A percentile compares a stretch with the other conserved stretches of the same genome.
These are phyloP conservation scores for Plectosphaerella cucumerina DNA, from an alignment of 2,329 filamentous ascomycete species.

Conservation along the genomic window DNA sequence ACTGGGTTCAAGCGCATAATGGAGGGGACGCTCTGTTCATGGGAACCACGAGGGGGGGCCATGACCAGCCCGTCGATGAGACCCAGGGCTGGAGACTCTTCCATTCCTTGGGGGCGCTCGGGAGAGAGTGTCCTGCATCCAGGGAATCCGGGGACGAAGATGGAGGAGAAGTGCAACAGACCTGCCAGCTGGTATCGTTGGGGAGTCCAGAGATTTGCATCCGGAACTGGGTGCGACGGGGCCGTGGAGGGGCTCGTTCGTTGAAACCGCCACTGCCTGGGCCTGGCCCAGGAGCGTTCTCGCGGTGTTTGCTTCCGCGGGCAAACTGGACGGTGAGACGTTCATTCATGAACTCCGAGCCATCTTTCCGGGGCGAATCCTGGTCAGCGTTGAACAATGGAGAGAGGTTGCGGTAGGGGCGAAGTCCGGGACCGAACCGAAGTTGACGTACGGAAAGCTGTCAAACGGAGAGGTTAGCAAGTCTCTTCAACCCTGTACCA, in stretches of 20 bases:
- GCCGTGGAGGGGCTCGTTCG: conserved; percentile 63
- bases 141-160: too few species aligned
- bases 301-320: conserved; percentile 67
- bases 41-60: too few species aligned
- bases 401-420: not conserved
- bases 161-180: conserved; percentile 67
- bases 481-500: too few species aligned
- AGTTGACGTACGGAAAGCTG: conserved; percentile 57
- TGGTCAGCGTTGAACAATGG: conserved; percentile 14
- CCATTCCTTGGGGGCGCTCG: too few species aligned
- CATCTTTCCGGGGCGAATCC: conserved; percentile 57
- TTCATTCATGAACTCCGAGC: conserved; percentile 96
- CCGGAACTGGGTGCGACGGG: conserved; percentile 88
- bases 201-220: conserved; percentile 98
- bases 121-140: too few species aligned
- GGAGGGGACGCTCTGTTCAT: not conserved
- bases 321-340: conserved; percentile 98
- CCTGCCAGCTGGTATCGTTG: conserved; percentile 99
- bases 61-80: too few species aligned
- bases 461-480: conserved; percentile 9
- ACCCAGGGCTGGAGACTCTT: too few species aligned
- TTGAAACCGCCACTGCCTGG: conserved; percentile 30
- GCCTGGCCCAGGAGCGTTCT: conserved; percentile 29
- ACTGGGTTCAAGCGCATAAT: too few species aligned
- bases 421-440: not conserved